Evolutionary conservation across 441 rosid genomes (phyloP).

Genomic region (Mallotus repandus): DNA sequence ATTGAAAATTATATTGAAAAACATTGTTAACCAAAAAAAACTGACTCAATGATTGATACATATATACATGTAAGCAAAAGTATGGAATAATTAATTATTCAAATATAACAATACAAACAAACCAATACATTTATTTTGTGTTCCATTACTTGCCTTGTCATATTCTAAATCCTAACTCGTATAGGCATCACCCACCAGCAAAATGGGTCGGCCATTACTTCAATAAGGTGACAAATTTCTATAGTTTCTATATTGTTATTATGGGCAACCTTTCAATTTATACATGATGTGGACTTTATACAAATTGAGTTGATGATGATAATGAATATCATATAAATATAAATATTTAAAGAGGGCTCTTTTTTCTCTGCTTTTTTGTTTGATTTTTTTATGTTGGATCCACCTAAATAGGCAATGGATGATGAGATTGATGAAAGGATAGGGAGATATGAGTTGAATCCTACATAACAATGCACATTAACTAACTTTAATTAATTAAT

Average conservation of each 20-base stretch:
- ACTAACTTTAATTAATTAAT: not conserved
- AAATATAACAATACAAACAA: conserved; percentile 13
- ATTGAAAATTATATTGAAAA: too few relatives aligned
- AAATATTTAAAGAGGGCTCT: not conserved
- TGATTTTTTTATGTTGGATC: conserved; percentile 15
- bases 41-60: not conserved
- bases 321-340: too few relatives aligned
- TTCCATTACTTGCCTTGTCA: conserved; percentile 27
- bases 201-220: conserved; percentile 44
- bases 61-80: not conserved
- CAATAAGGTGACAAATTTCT: conserved; percentile 24
- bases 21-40: not conserved
- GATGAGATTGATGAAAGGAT: not conserved
- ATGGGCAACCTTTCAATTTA: conserved; percentile 26
- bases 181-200: conserved; percentile 34
- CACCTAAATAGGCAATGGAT: conserved; percentile 23
- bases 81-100: not conserved
- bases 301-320: not conserved
- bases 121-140: not conserved
- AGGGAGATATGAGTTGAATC: conserved; percentile 32
- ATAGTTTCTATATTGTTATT: not conserved
- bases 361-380: not conserved
- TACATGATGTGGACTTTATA: not conserved
- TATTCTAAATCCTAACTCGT: conserved; percentile 14
- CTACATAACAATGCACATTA: conserved; percentile 32